Conservation (phyloP, 2,329 filamentous ascomycete species). For the Colletotrichum horii region DNA sequence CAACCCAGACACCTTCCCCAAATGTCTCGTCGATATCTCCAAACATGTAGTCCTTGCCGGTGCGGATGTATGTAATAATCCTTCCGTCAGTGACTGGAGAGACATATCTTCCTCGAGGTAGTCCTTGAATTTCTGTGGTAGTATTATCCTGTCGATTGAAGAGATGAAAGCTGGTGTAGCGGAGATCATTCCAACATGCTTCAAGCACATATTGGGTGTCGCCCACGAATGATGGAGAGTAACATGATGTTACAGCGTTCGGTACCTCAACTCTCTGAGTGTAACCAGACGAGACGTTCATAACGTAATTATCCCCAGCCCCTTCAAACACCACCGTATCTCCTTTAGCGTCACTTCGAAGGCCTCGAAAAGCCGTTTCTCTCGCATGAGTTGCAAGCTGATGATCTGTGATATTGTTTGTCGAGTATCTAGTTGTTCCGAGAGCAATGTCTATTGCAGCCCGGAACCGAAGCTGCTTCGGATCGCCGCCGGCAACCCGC, state of each 20-base stretch:
- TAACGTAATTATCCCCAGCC: not conserved
- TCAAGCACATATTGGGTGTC: not conserved
- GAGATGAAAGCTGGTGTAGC: not conserved
- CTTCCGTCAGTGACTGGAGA: not conserved
- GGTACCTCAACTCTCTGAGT: fast-evolving
- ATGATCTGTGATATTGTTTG: not conserved
- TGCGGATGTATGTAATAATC: not conserved
- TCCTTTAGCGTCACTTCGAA: not conserved
- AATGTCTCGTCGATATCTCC: not conserved
- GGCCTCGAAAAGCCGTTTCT: not conserved
- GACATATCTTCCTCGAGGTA: not conserved
- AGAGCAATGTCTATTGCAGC: not conserved
- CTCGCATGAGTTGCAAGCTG: not conserved
- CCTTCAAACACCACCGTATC: not conserved
- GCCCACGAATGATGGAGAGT: not conserved
- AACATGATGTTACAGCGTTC: not conserved
- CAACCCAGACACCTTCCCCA: not conserved
- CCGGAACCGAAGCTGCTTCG: not conserved
- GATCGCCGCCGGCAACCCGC: not conserved
- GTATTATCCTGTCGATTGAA: not conserved
- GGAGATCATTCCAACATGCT: not conserved
- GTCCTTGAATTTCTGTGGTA: not conserved
- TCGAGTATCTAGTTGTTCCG: not conserved
- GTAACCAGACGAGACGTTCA: not conserved
- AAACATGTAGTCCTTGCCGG: not conserved